Conservation (phyloP, 805 yeast genomes). For the Teunomyces cretensis region DNA sequence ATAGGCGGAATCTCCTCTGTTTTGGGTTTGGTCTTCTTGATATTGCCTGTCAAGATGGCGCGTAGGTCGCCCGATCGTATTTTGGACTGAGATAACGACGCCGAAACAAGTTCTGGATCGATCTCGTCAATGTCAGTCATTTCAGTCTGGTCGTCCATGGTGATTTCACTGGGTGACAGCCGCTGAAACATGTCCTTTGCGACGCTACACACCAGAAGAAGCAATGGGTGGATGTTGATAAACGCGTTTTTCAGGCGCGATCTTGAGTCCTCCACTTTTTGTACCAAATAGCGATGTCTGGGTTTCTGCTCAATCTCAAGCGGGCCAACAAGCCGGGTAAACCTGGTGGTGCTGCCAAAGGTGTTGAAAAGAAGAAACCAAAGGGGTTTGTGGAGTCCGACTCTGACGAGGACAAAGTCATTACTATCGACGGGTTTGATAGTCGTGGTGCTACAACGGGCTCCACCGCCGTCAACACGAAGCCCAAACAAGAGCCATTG, state of each 20-base stretch:
- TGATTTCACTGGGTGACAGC: background rate
- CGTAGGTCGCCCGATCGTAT: constrained; percentile 1
- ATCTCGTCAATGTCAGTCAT: constrained; percentile 9
- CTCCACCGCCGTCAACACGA: constrained; percentile 7
- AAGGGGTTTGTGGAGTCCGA: constrained; percentile 15
- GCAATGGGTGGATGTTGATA: background rate
- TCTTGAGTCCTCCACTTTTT: background rate
- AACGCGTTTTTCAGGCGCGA: constrained; percentile 2
- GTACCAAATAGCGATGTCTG: constrained; percentile 15
- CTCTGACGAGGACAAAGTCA: constrained; percentile 20
- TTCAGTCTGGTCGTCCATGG: constrained; percentile 4
- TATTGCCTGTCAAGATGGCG: constrained; percentile 2
- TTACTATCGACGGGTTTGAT: constrained; percentile 25
- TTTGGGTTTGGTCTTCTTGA: constrained; percentile 8
- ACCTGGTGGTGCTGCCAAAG: background rate
- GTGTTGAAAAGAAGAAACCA: background rate
- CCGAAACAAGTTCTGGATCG: constrained; percentile 1
- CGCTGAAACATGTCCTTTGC: background rate
- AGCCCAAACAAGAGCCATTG: constrained; percentile 10
- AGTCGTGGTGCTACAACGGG: constrained; percentile 14
- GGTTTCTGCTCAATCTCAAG: constrained; percentile 21
- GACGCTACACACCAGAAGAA: background rate
- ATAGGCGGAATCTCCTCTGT: background rate
- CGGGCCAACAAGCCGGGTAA: constrained; percentile 9
- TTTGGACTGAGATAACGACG: background rate